These are phyloP conservation scores for Pharnaceum exiguum DNA, from an alignment of 148 eudicot species.

Conservation along the genomic window DNA sequence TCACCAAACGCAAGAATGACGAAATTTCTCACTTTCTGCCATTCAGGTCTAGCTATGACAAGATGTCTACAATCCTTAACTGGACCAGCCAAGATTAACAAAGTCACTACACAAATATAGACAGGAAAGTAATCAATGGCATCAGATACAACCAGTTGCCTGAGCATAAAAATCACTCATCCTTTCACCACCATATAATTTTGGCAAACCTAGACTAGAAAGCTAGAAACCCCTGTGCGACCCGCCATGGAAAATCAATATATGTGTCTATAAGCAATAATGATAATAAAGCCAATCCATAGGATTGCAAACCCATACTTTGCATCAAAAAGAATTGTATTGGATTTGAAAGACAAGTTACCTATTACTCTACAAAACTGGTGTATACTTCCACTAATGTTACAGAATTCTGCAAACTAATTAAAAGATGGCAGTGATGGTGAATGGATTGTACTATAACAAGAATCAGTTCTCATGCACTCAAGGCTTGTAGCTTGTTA, in stretches of 20 bases:
- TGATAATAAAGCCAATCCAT: background rate
- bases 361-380: background rate
- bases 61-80: too few relatives aligned
- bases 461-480: conserved; percentile 2
- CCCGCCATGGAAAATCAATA: background rate
- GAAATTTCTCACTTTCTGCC: too few relatives aligned
- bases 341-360: background rate
- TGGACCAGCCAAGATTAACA: too few relatives aligned
- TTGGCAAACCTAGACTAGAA: background rate
- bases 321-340: too few relatives aligned
- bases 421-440: conserved; percentile 1
- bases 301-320: background rate
- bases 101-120: too few relatives aligned
- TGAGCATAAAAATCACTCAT: background rate
- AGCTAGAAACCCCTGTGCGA: too few relatives aligned
- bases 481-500: conserved; percentile 28
- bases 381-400: background rate
- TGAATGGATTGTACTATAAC: conserved; percentile 1
- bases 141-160: too few relatives aligned
- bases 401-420: conserved; percentile 1
- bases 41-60: too few relatives aligned
- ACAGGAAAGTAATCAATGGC: too few relatives aligned
- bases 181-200: background rate
- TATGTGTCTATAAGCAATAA: background rate
- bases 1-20: too few relatives aligned